Evolutionary conservation across 345 rosid species (phyloP).

Genomic region (Sapria himalayana): DNA sequence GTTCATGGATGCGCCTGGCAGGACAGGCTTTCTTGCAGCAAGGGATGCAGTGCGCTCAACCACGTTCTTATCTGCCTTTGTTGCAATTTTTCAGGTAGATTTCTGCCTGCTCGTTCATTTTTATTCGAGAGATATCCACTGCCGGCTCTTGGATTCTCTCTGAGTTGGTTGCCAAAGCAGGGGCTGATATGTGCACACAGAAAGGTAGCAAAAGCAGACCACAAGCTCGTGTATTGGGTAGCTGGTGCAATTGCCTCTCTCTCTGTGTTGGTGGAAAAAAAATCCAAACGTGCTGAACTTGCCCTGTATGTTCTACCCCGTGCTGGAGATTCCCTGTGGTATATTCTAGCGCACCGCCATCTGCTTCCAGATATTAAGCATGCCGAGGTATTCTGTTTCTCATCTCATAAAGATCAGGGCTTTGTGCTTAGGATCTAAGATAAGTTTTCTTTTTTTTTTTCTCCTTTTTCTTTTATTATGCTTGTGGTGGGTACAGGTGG

Average conservation of each 20-base stretch:
- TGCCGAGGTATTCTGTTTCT: constrained; percentile 46
- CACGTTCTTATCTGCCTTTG: constrained; percentile 88
- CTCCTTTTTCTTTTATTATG: too few relatives aligned
- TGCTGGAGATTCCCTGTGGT: constrained; percentile 94
- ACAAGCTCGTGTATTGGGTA: constrained; percentile 84
- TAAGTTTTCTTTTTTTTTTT: too few relatives aligned
- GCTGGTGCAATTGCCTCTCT: constrained; percentile 88
- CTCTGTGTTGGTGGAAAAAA: constrained; percentile 81
- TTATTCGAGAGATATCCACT: neutral
- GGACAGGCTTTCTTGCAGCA: constrained; percentile 65
- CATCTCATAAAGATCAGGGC: neutral
- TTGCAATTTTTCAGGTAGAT: constrained; percentile 95
- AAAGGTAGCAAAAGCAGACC: constrained; percentile 68
- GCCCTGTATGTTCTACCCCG: constrained; percentile 94
- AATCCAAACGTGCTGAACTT: constrained; percentile 83
- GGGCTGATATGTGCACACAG: constrained; percentile 78
- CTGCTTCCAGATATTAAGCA: constrained; percentile 70
- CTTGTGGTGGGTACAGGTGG: constrained; percentile 64
- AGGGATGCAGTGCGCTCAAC: constrained; percentile 88
- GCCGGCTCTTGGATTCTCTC: constrained; percentile 2
- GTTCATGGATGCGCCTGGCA: constrained; percentile 86
- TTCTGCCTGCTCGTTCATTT: constrained; percentile 6
- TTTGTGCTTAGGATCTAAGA: too few relatives aligned
- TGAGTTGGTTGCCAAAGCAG: constrained; percentile 21
- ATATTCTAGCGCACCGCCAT: constrained; percentile 67